Evolutionary conservation across 371 early-diverging fungal genomes (phyloP).

Genomic region (Dentiscutata heterogama): DNA sequence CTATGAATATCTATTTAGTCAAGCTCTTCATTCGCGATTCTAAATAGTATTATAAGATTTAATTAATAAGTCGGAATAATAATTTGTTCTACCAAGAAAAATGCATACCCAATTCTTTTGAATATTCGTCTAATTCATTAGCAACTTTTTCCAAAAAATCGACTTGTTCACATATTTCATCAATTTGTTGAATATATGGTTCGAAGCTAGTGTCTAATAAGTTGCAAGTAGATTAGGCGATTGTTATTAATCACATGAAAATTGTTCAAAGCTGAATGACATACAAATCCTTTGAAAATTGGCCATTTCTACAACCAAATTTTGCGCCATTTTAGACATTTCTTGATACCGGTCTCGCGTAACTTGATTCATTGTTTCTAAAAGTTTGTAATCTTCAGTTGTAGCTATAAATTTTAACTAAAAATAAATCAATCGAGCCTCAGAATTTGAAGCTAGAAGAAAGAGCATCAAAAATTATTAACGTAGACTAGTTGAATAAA

Average conservation of each 20-base stretch:
- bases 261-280: background rate
- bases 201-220: constrained; percentile 65
- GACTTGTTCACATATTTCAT: constrained; percentile 67
- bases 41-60: too few relatives aligned
- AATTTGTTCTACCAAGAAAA: too few relatives aligned
- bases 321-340: constrained; percentile 68
- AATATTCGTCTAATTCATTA: constrained; percentile 69
- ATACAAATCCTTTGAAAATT: constrained; percentile 67
- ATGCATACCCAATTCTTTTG: constrained; percentile 64
- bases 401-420: constrained; percentile 55
- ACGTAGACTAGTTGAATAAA: background rate
- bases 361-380: constrained; percentile 68
- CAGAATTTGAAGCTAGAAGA: background rate
- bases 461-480: background rate
- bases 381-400: constrained; percentile 66
- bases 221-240: background rate
- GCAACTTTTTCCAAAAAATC: constrained; percentile 67
- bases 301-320: constrained; percentile 68
- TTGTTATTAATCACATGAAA: background rate
- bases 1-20: too few relatives aligned
- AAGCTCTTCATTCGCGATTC: too few relatives aligned
- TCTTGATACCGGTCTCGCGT: constrained; percentile 69
- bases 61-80: too few relatives aligned
- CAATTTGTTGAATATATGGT: constrained; percentile 64
- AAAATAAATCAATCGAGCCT: background rate